phyloP scores from a whole-genome alignment of 106 monocot species.

The Allium sativum region DNA sequence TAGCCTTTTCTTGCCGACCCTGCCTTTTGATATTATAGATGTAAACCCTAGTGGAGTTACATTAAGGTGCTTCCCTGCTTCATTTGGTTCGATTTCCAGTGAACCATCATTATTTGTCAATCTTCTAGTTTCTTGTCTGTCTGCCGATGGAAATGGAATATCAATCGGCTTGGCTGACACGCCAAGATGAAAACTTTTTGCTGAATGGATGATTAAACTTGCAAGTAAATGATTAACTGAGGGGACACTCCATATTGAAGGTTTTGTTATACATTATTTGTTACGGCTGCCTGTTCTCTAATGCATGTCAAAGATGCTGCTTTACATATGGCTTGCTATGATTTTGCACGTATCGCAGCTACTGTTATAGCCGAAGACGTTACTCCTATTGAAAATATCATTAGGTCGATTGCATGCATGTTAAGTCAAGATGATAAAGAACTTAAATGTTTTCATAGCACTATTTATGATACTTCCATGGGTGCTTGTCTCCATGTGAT shows the following conservation, averaged over 20 bases:
- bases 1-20: slow-evolving; percentile 82
- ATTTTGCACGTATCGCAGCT: slow-evolving; percentile 62
- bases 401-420: slow-evolving; percentile 66
- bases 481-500: slow-evolving; percentile 79
- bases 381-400: slow-evolving; percentile 46
- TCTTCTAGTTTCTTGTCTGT: slow-evolving; percentile 53
- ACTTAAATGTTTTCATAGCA: slow-evolving; percentile 36
- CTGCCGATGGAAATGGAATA: slow-evolving; percentile 47
- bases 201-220: slow-evolving; percentile 62
- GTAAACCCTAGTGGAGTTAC: slow-evolving; percentile 22
- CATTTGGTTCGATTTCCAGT: slow-evolving; percentile 44
- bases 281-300: slow-evolving; percentile 44
- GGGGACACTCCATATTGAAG: slow-evolving; percentile 79
- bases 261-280: slow-evolving; percentile 43
- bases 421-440: slow-evolving; percentile 38
- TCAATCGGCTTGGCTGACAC: slow-evolving; percentile 54
- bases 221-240: slow-evolving; percentile 76
- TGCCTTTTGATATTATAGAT: slow-evolving; percentile 43
- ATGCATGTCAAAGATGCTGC: slow-evolving; percentile 52
- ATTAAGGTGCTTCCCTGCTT: slow-evolving; percentile 56
- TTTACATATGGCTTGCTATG: slow-evolving; percentile 94
- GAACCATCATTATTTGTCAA: slow-evolving; percentile 38
- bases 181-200: slow-evolving; percentile 62
- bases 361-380: slow-evolving; percentile 48
- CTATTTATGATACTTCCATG: slow-evolving; percentile 61